A percentile compares a stretch with the other conserved stretches of the same genome.
Evolutionary conservation across 768 basidiomycete species (phyloP).

Genomic region (Scleroderma citrinum): DNA sequence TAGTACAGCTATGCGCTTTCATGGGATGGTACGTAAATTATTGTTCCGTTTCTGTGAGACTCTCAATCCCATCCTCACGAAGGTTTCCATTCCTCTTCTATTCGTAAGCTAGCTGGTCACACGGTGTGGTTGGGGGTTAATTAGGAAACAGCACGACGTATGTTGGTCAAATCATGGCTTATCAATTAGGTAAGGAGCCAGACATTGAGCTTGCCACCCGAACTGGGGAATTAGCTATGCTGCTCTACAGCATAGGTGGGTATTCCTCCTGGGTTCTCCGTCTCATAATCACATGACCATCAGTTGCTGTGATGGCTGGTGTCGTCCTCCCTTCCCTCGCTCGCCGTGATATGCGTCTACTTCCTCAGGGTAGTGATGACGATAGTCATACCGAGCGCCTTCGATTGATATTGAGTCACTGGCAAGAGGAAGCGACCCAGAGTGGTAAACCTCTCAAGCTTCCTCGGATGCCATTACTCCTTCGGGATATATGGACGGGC

Average conservation of each 20-base stretch:
- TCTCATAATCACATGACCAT: background rate
- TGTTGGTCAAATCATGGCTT: slow-evolving; percentile 90
- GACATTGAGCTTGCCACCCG: slow-evolving; percentile 80
- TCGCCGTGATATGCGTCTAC: slow-evolving; percentile 72
- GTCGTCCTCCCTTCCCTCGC: slow-evolving; percentile 76
- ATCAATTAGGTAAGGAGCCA: slow-evolving; percentile 66
- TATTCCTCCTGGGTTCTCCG: background rate
- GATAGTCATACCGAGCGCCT: slow-evolving; percentile 71
- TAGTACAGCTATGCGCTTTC: slow-evolving; percentile 91
- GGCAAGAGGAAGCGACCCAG: slow-evolving; percentile 80
- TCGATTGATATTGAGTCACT: slow-evolving; percentile 63
- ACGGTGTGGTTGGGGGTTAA: background rate
- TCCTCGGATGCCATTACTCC: slow-evolving; percentile 84
- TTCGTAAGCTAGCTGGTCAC: slow-evolving; percentile 42
- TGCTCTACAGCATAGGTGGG: slow-evolving; percentile 82
- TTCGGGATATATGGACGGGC: slow-evolving; percentile 91
- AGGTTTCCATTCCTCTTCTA: slow-evolving; percentile 97
- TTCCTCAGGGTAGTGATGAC: slow-evolving; percentile 63
- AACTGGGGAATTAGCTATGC: slow-evolving; percentile 82
- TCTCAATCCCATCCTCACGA: background rate
- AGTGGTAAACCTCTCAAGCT: slow-evolving; percentile 70
- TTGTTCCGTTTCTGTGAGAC: background rate
- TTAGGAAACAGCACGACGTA: slow-evolving; percentile 71
- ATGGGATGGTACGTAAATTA: slow-evolving; percentile 76
- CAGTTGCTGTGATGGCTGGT: slow-evolving; percentile 84